Conservation (phyloP, 148 eudicot species). For the Rhododendron ovatum region DNA sequence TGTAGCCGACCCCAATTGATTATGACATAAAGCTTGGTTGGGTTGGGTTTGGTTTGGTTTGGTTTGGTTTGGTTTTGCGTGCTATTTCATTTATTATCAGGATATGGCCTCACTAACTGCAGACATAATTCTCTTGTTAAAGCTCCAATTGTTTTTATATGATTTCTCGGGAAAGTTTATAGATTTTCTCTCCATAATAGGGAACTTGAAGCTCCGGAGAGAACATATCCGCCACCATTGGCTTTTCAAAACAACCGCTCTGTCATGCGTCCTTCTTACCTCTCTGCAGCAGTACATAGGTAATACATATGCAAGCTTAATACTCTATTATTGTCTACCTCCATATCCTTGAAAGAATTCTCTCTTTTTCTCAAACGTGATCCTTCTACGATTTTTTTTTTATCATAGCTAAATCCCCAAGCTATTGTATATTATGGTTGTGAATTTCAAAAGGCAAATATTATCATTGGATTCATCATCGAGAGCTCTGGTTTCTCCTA, state of each 20-base stretch:
- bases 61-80: neutral
- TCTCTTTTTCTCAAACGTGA: constrained; percentile 4
- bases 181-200: constrained; percentile 24
- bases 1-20: too few relatives aligned
- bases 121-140: neutral
- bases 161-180: constrained; percentile 5
- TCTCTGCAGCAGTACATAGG: constrained; percentile 28
- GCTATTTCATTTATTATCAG: neutral
- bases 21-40: too few relatives aligned
- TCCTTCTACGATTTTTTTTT: neutral
- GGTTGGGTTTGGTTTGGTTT: neutral
- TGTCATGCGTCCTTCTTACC: constrained; percentile 25
- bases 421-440: neutral
- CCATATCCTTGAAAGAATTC: neutral
- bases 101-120: neutral
- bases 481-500: neutral
- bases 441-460: neutral
- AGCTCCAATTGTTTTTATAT: neutral
- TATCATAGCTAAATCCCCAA: neutral
- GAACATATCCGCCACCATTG: constrained; percentile 19
- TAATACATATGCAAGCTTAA: constrained; percentile 20
- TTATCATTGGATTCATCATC: neutral
- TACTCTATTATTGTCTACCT: neutral
- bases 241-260: constrained; percentile 17
- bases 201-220: constrained; percentile 31